A percentile compares a stretch with the other conserved stretches of the same genome.
phyloP scores from a whole-genome alignment of 306 rosid genomes.

The Lotus japonicus region DNA sequence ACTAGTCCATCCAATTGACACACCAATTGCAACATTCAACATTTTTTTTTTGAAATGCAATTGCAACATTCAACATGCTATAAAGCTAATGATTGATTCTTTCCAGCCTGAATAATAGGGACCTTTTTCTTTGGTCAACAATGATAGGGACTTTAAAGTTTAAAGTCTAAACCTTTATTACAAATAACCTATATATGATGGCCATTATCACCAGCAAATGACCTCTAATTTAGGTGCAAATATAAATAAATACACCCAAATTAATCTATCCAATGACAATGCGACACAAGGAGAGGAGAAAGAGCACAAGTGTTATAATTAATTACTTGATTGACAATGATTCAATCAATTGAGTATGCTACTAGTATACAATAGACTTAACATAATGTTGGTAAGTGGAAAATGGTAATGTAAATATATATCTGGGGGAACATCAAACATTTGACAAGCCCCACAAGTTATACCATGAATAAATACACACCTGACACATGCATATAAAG shows the following conservation, averaged over 20 bases:
- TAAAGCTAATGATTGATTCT: not conserved
- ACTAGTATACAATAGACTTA: not conserved
- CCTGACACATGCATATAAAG: not conserved
- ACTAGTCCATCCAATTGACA: too few species aligned
- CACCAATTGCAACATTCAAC: too few species aligned
- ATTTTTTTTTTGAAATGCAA: too few species aligned
- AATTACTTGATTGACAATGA: not conserved
- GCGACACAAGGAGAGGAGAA: not conserved
- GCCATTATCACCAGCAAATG: not conserved
- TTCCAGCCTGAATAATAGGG: not conserved
- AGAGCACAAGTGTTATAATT: not conserved
- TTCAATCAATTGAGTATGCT: not conserved
- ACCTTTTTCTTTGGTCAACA: not conserved
- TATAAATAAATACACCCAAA: not conserved
- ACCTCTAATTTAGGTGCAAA: not conserved
- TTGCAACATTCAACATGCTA: not conserved
- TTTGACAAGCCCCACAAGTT: not conserved
- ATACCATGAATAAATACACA: not conserved
- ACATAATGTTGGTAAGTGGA: not conserved
- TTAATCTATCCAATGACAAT: not conserved
- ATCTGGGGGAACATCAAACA: not conserved
- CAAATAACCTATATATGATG: not conserved
- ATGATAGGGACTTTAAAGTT: not conserved
- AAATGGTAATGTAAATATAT: not conserved
- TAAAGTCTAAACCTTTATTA: not conserved